Conservation (phyloP, 805 yeast genomes). For the Metschnikowia henanensis region DNA sequence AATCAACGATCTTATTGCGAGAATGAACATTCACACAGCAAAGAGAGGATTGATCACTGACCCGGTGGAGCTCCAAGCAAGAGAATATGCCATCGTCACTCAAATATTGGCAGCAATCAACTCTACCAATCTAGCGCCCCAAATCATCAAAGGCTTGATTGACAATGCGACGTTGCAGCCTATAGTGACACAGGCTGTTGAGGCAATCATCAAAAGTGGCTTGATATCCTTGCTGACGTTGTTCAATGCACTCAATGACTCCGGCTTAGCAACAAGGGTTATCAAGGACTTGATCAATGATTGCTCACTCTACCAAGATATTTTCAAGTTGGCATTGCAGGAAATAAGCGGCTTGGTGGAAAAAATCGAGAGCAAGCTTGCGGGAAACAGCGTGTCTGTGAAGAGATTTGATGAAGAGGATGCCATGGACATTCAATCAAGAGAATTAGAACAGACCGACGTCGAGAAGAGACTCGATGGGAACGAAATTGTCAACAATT, state of each 20-base stretch:
- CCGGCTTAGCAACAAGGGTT: constrained; percentile 41
- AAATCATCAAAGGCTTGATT: constrained; percentile 33
- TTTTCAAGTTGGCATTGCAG: constrained; percentile 35
- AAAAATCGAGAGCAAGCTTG: constrained; percentile 24
- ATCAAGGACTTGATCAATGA: constrained; percentile 36
- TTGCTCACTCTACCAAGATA: constrained; percentile 40
- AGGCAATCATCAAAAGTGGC: constrained; percentile 32
- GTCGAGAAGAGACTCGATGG: constrained; percentile 18
- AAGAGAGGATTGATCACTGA: constrained; percentile 29
- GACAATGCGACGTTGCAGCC: constrained; percentile 32
- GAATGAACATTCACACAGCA: constrained; percentile 27
- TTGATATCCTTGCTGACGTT: constrained; percentile 35
- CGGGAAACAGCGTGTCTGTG: constrained; percentile 20
- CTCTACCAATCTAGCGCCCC: constrained; percentile 37
- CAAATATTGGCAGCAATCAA: constrained; percentile 38
- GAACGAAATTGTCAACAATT: constrained; percentile 27
- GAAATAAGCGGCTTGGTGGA: constrained; percentile 32
- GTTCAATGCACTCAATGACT: constrained; percentile 39
- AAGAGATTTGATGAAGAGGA: constrained; percentile 24
- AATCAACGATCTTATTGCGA: constrained; percentile 28
- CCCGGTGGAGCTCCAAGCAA: constrained; percentile 27
- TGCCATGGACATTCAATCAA: background rate
- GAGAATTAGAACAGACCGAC: constrained; percentile 2
- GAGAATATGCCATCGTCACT: constrained; percentile 43
- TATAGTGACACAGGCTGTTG: constrained; percentile 29